Evolutionary conservation across 164 flowering plant genomes (phyloP), one percentile per base, ranked within the genome.

Genomic region (Sedum album): DNA sequence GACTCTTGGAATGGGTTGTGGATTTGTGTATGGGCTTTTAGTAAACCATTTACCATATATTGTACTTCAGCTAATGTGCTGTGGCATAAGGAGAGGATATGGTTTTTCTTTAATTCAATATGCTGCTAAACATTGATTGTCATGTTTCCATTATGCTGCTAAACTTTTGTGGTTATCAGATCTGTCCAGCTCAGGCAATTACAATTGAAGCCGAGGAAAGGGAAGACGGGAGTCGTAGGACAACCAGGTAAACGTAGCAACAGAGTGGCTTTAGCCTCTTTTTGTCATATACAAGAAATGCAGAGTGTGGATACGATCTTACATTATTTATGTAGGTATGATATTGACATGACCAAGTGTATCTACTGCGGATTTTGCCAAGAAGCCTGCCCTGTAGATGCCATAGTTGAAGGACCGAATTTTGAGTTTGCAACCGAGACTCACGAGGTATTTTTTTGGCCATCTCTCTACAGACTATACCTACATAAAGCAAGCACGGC

Each of bases 321-420:
- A 28, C 4, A 53, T 11, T 65, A n/a, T 15, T 20, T 74, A 53
- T 73, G 14, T 77, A 94, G 99, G 85, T 95, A 95, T 67, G 99
- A 95, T 55, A 92, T 95, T 77, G 99, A 95, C 84, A 90, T 95
- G 99, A 95, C 99, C 11, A 95, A 95, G 77, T 95, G 99, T 83
- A 95, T 95, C 68, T 95, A 92, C 79, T 92, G 99, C 79, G 97
- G 97, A 68, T 92, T 95, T 75, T 95, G 99, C 83, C 99, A 95
- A 88, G 99, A 95, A 77, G 99, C 99, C 41, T 95, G 99, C 79
- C 99, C 99, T 31, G 99, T 92, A 68, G 99, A 95, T 79, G 99
- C 97, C 68, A 92, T 95, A 76, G 99, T 95, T 28, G 99, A 95
- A 81, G 99, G 99, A 38, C 99, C 99, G n/a, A 95, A 95, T 78